Evolutionary conservation across 176 grass and related monocot species (phyloP).

Genomic region (Pontederia crassipes): DNA sequence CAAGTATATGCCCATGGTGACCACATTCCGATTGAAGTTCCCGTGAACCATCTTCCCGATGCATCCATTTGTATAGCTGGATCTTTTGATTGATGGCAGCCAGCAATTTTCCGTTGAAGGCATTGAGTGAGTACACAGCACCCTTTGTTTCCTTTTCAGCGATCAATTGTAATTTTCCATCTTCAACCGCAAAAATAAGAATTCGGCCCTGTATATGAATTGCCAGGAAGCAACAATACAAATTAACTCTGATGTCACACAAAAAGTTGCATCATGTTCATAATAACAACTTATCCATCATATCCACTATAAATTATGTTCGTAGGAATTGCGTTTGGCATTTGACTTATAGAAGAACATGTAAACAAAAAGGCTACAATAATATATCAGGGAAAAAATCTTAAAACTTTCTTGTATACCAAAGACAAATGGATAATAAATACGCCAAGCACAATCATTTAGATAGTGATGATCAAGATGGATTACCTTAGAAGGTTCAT

Average conservation of each 20-base stretch:
- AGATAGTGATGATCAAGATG: conserved; percentile 5
- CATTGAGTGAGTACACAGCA: conserved; percentile 73
- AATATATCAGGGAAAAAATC: too few relatives aligned
- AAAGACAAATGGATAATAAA: too few relatives aligned
- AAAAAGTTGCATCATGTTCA: too few relatives aligned
- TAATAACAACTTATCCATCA: too few relatives aligned
- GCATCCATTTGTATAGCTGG: conserved; percentile 75
- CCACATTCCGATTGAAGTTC: conserved; percentile 85
- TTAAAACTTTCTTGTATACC: too few relatives aligned
- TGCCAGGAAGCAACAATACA: conserved; percentile 14
- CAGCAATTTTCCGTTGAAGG: conserved; percentile 91
- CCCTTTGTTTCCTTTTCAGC: conserved; percentile 94
- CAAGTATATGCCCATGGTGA: conserved; percentile 81
- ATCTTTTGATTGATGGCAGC: conserved; percentile 97
- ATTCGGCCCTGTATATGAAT: conserved; percentile 59
- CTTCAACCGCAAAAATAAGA: conserved; percentile 82
- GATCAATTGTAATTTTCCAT: conserved; percentile 70
- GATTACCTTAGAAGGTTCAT: conserved; percentile 80
- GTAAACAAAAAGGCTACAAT: too few relatives aligned
- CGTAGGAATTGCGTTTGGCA: too few relatives aligned
- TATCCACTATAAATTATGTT: too few relatives aligned
- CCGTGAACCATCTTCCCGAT: conserved; percentile 53
- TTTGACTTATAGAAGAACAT: too few relatives aligned
- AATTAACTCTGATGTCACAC: background rate
- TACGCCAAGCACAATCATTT: background rate